A percentile compares a stretch with the other conserved stretches of the same genome.
These are phyloP conservation scores for Ampelocalamus luodianensis DNA, from an alignment of 176 grass and related monocot species.

Conservation along the genomic window DNA sequence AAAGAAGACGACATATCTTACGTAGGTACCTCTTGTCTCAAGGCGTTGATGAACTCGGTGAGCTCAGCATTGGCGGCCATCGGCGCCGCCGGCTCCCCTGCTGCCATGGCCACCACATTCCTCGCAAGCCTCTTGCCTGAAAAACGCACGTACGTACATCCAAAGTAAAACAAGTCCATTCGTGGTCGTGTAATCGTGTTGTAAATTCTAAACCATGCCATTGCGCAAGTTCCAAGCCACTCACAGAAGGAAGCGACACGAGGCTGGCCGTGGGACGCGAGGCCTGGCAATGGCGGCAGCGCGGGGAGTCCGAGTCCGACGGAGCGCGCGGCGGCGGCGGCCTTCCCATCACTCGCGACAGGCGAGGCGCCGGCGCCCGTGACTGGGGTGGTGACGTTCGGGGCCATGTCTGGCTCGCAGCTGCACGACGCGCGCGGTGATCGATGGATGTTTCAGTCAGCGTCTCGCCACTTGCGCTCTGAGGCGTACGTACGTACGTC, in stretches of 20 bases:
- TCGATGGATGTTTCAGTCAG: background rate
- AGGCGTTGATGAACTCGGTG: too few species aligned
- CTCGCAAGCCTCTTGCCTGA: slow-evolving; percentile 72
- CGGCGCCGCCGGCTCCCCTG: too few species aligned
- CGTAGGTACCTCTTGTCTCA: too few species aligned
- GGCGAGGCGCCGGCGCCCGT: slow-evolving; percentile 44
- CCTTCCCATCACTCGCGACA: slow-evolving; percentile 43
- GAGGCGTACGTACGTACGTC: slow-evolving; percentile 19
- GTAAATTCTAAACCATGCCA: background rate
- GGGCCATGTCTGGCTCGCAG: slow-evolving; percentile 36
- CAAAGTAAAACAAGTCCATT: background rate
- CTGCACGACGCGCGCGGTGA: background rate
- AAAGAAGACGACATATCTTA: background rate
- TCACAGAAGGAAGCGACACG: slow-evolving; percentile 68
- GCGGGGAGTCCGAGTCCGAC: slow-evolving; percentile 60
- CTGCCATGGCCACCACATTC: slow-evolving; percentile 75
- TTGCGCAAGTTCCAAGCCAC: slow-evolving; percentile 1
- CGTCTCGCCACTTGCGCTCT: background rate
- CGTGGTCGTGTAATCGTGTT: background rate
- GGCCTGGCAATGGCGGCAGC: slow-evolving; percentile 49
- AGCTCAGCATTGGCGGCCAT: too few species aligned
- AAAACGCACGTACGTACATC: background rate
- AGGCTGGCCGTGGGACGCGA: slow-evolving; percentile 56
- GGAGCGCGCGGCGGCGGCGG: slow-evolving; percentile 33
- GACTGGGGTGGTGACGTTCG: slow-evolving; percentile 52